Evolutionary conservation across 345 rosid species (phyloP).

Genomic region (Sisymbrium irio): DNA sequence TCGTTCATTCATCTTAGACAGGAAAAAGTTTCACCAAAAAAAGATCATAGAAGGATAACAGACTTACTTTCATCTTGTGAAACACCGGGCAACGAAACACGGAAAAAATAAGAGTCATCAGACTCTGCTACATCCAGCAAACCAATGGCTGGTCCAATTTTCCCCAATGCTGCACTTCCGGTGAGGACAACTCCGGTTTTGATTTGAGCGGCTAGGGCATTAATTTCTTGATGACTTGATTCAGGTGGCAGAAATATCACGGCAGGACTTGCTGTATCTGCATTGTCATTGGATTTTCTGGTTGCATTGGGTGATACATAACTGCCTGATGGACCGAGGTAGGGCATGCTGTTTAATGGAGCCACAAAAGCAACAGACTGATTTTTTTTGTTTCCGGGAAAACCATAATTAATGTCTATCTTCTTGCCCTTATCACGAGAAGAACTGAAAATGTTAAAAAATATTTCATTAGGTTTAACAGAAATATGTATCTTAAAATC

Average conservation of each 20-base stretch:
- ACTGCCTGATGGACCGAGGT: no score
- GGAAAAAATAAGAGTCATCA: conserved; percentile 46
- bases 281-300: not conserved
- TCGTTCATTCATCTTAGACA: no score
- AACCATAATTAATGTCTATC: no score
- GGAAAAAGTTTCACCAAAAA: no score
- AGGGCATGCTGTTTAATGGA: no score
- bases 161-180: conserved; percentile 58
- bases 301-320: no score
- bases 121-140: conserved; percentile 48
- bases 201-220: conserved; percentile 32
- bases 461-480: no score
- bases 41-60: not conserved
- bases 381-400: no score
- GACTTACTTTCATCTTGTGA: conserved; percentile 56
- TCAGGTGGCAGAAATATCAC: conserved; percentile 42
- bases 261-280: conserved; percentile 36
- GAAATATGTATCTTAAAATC: no score
- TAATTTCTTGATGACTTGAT: conserved; percentile 38
- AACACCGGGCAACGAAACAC: conserved; percentile 61
- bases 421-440: no score
- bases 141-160: conserved; percentile 52
- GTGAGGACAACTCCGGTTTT: conserved; percentile 45
- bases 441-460: no score
- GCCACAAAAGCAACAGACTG: no score